Conservation (phyloP, 257 asterid genomes). For the Solanum sejunctum region DNA sequence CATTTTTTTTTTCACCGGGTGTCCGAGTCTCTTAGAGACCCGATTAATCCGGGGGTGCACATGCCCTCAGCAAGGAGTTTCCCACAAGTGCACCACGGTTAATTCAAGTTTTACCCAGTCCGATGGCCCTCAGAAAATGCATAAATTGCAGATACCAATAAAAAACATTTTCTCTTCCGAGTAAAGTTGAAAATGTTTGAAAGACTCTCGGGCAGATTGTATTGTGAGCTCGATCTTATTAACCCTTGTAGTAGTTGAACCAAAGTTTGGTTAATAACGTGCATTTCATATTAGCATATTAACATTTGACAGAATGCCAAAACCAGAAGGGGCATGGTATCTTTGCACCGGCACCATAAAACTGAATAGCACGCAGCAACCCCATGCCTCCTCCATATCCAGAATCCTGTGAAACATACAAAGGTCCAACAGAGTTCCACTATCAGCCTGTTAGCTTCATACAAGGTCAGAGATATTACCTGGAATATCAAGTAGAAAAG, state of each 20-base stretch:
- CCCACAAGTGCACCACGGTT: too few relatives aligned
- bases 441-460: conserved; percentile 82
- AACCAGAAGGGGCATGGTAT: conserved; percentile 1
- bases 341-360: conserved; percentile 18
- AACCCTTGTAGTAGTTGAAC: not conserved
- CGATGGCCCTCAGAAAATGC: not conserved
- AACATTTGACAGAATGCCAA: not conserved
- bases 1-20: too few relatives aligned
- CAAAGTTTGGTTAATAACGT: not conserved
- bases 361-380: conserved; percentile 29
- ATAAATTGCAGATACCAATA: not conserved
- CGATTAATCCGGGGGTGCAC: too few relatives aligned
- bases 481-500: conserved; percentile 60
- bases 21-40: too few relatives aligned
- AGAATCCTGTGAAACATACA: conserved; percentile 59
- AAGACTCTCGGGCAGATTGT: not conserved
- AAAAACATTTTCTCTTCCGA: not conserved
- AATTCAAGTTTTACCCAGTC: too few relatives aligned
- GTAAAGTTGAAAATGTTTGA: not conserved
- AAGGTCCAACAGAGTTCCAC: conserved; percentile 48
- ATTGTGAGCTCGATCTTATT: not conserved
- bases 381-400: conserved; percentile 36
- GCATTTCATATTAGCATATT: not conserved
- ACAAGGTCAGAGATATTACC: conserved; percentile 99
- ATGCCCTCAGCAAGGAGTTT: too few relatives aligned